Conservation (phyloP, 2,329 filamentous ascomycete species). For the Scytalidium sp. region DNA sequence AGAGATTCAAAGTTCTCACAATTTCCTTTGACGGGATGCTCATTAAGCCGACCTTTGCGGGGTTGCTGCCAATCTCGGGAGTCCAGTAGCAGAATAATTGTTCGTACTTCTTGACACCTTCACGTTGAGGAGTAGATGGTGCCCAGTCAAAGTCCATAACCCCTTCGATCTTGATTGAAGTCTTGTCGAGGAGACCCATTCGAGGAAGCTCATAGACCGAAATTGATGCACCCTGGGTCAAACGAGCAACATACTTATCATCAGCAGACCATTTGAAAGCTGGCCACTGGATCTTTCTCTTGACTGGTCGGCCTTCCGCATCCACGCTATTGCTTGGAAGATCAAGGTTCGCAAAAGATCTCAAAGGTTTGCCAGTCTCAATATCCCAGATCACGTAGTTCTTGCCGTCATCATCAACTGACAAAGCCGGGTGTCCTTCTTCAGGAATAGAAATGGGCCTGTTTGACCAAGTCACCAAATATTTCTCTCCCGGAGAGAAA, state of each 20-base stretch:
- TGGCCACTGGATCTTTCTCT: constrained; percentile 96
- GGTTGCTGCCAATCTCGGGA: constrained; percentile 95
- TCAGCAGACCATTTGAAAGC: constrained; percentile 99
- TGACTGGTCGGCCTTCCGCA: constrained; percentile 61
- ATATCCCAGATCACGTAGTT: constrained; percentile 99
- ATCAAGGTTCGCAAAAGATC: constrained; percentile 91
- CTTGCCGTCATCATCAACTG: constrained; percentile 94
- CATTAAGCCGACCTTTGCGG: constrained; percentile 96
- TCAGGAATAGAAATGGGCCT: constrained; percentile 90
- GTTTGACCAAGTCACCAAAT: constrained; percentile 95
- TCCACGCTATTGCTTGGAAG: constrained; percentile 60
- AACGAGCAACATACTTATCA: constrained; percentile 92
- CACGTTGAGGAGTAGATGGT: constrained; percentile 75
- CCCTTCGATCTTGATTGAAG: constrained; percentile 92
- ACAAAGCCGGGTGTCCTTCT: constrained; percentile 76
- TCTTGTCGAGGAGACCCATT: constrained; percentile 89
- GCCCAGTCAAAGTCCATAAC: constrained; percentile 99
- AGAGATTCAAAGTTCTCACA: constrained; percentile 90
- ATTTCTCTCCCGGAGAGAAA: constrained; percentile 91
- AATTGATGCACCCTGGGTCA: constrained; percentile 85
- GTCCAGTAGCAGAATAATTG: constrained; percentile 99
- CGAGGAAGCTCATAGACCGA: constrained; percentile 85
- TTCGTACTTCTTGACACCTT: constrained; percentile 87
- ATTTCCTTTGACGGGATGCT: constrained; percentile 92
- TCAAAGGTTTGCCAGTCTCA: constrained; percentile 80